Percentiles rank a stretch among this genome's conserved stretches.
These are phyloP conservation scores for Primulina eburnea DNA, from an alignment of 257 asterid species.

Conservation along the genomic window DNA sequence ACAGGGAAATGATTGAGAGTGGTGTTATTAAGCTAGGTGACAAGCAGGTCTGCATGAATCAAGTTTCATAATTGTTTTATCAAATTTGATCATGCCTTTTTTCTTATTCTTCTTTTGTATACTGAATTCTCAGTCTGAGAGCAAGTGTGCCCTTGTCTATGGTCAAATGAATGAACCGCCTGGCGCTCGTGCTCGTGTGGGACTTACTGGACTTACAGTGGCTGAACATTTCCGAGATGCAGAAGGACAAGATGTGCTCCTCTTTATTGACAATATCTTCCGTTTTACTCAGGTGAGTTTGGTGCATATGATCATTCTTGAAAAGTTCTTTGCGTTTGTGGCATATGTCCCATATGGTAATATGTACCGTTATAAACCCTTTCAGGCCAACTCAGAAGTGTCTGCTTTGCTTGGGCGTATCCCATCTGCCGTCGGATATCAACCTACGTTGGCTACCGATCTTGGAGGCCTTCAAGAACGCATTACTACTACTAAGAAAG, in stretches of 20 bases:
- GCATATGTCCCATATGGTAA: not conserved
- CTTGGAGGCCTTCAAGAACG: conserved; percentile 99
- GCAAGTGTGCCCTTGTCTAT: conserved; percentile 95
- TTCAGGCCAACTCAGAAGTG: conserved; percentile 97
- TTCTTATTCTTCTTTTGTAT: no score
- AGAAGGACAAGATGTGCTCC: conserved; percentile 99
- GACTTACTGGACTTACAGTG: conserved; percentile 94
- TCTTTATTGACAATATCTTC: conserved; percentile 94
- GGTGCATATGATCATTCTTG: not conserved
- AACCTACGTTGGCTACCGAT: conserved; percentile 98
- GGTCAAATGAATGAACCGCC: conserved; percentile 99
- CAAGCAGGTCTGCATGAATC: conserved; percentile 58
- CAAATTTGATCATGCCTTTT: not conserved
- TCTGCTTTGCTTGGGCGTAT: conserved; percentile 99
- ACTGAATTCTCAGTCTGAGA: conserved; percentile 42
- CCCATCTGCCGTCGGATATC: conserved; percentile 99
- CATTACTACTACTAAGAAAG: conserved; percentile 92
- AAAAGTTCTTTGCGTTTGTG: not conserved
- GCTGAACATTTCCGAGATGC: conserved; percentile 99
- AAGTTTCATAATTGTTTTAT: not conserved
- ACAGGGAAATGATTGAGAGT: conserved; percentile 99
- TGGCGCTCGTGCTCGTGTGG: conserved; percentile 99
- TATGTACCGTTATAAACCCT: not conserved
- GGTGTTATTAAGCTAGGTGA: conserved; percentile 99
- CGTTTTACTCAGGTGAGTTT: conserved; percentile 82